Evolutionary conservation across 78 protist species (phyloP), one percentile per base, ranked within the genome.

Genomic region (Monosiga brevicollis): DNA sequence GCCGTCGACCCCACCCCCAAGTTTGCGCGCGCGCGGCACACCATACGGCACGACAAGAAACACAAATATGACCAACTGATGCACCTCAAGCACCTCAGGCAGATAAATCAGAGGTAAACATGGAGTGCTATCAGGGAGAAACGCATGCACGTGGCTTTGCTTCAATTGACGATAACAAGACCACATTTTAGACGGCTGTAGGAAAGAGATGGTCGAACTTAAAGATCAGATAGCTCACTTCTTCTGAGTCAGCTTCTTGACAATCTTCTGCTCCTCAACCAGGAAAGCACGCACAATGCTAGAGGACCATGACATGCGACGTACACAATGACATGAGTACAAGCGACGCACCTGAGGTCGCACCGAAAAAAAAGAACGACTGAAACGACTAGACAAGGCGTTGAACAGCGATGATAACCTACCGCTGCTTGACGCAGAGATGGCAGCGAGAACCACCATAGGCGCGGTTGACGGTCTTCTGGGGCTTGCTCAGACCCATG

Each of bases 191-290:
- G n/a, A n/a, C n/a, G n/a, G n/a, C n/a, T n/a, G n/a, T n/a, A n/a
- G n/a, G n/a, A n/a, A n/a, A n/a, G n/a, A n/a, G n/a, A n/a, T n/a
- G n/a, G n/a, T n/a, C n/a, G n/a, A n/a, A n/a, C 87, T 87, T 88
- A 88, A 87, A n/a, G n/a, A n/a, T n/a, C n/a, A n/a, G n/a, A n/a
- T n/a, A n/a, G n/a, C n/a, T n/a, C n/a, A n/a, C n/a, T n/a, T n/a
- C n/a, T n/a, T n/a, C n/a, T n/a, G n/a, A n/a, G n/a, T 85, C 74
- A 94, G 93, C 39, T 83, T 81, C 96, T 96, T 96, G 83, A 95
- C 98, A 84, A 95, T 87, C 93, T 91, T 93, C 91, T 93, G 97
- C 90, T 96, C 98, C 92, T 96, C 98, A 11, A 96, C 78, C 80
- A 96, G 93, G 97, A 96, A 96, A 25, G 98, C 98, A 72, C 98